Base-by-base conservation (phyloP, 2,329 filamentous ascomycete species). In the Clonostachys rosea region DNA sequence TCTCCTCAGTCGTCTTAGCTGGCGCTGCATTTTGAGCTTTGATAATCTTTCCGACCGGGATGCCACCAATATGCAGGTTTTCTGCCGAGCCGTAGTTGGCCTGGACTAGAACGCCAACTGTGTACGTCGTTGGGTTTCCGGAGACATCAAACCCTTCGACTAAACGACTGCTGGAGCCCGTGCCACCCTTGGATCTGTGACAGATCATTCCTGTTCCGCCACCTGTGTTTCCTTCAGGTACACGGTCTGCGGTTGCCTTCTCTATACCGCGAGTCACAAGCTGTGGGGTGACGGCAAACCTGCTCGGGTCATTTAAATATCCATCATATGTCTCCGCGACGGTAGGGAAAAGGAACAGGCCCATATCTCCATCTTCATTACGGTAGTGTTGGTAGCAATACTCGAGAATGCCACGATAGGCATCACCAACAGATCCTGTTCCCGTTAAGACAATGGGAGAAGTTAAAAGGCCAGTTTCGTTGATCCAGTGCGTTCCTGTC, bases 121-220 rank as follows among this genome's bases (percentile, higher is more conserved):
- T 83, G 55, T 81, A 86, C 4, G 66, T 62, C 47, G 63, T 70
- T 6, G 57, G 53, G 4, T 56, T 58, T 1, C 58, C 61, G 5
- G 56, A 50, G 12, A 43, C 47, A 41, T 69, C 67, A 20, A 69
- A 53, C 0, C 76, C 75, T 3, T 66, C 62, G n/a, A 86, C 72
- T 8, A 80, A 52, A 20, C 84, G 73, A 43, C 75, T 82, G 54
- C 76, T 76, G 1, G 75, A 82, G 2, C 83, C 83, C 0, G 83
- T 87, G 1, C 84, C 83, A 35, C 81, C 84, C 59, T 86, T 86
- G 67, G 81, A 84, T 52, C 74, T 75, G 55, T 85, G 80, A 56
- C 79, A 84, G 36, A 81, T 72, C 81, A 86, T 86, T 13, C 82
- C 83, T 0, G 82, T 83, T n/a, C 84, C 84, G 16, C 84, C 84